Evolutionary conservation across 2,329 filamentous ascomycete genomes (phyloP), one percentile per base, ranked within the genome.

Genomic region (Cryphonectria japonica): DNA sequence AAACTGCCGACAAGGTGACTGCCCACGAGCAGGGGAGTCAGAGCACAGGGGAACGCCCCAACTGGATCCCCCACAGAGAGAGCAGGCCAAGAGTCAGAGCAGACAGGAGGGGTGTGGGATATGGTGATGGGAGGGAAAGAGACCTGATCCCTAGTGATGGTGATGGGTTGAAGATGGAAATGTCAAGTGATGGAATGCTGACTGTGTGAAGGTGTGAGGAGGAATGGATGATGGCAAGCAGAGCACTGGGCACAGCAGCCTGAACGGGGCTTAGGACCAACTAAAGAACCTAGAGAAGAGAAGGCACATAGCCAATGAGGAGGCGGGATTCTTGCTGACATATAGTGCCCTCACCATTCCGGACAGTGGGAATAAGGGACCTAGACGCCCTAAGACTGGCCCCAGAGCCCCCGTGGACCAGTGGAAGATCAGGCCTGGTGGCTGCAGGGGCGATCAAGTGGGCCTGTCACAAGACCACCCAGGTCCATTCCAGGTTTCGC

Each of bases 361-460:
- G 32, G 54, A 59, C 54, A 32, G 54, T 59, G 54, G 16, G 26
- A 59, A 34, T 32, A 13, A 16, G 54, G 29, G 14, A 29, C 26
- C 13, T 59, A 29, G 4, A 34, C 11, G 54, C 54, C 54, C 54
- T 32, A 59, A 29, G 54, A 29, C 8, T 50, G 46, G 8, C 54
- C 5, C 54, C 26, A 59, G 54, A 0, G 29, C 54, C 54, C 52
- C 26, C 54, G 54, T 59, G 54, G 54, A 59, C 54, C 54, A 59
- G 54, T 59, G 54, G 54, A 4, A 57, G 26, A 57, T 29, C 52
- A 26, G 52, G 13, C 26, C 52, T 57, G n/a, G 52, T 32, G 54
- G 54, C 54, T 32, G 54, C 54, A 59, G 26, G 54, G 54, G 26
- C 14, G 54, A 59, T 59, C 54, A 59, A 59, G 54, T 59, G 54